These are phyloP conservation scores for Juncus inflexus DNA, from an alignment of 176 grass and related monocot species.

Conservation along the genomic window DNA sequence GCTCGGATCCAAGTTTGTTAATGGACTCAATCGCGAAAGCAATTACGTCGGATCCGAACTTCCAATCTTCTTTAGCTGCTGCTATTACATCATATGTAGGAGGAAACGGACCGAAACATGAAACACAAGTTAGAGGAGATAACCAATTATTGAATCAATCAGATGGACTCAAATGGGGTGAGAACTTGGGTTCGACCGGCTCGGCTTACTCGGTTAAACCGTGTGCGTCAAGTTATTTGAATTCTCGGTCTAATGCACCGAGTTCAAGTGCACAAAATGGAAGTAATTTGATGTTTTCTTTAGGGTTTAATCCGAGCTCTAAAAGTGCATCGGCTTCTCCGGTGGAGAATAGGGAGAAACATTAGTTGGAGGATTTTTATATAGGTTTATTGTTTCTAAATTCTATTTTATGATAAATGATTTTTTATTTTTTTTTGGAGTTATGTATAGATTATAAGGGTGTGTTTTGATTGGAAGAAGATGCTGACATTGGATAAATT, in stretches of 20 bases:
- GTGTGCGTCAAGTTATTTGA: constrained; percentile 34
- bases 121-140: constrained; percentile 11
- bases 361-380: constrained; percentile 14
- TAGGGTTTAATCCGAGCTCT: constrained; percentile 32
- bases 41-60: constrained; percentile 63
- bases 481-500: neutral
- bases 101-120: constrained; percentile 20
- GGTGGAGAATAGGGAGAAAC: constrained; percentile 37
- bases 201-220: constrained; percentile 9
- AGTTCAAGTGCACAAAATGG: constrained; percentile 31
- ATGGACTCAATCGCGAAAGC: constrained; percentile 71
- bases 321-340: constrained; percentile 45
- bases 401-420: neutral
- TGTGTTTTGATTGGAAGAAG: constrained; percentile 13
- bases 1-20: constrained; percentile 18
- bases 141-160: neutral
- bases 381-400: constrained; percentile 6
- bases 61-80: constrained; percentile 63
- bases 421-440: constrained; percentile 31
- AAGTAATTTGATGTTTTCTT: constrained; percentile 36
- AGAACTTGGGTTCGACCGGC: constrained; percentile 39
- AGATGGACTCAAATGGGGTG: constrained; percentile 35
- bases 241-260: constrained; percentile 11
- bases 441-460: constrained; percentile 18
- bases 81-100: constrained; percentile 78